Evolutionary conservation across 1,139 yeast genomes (phyloP).

Genomic region (Yamadazyma buinensis): DNA sequence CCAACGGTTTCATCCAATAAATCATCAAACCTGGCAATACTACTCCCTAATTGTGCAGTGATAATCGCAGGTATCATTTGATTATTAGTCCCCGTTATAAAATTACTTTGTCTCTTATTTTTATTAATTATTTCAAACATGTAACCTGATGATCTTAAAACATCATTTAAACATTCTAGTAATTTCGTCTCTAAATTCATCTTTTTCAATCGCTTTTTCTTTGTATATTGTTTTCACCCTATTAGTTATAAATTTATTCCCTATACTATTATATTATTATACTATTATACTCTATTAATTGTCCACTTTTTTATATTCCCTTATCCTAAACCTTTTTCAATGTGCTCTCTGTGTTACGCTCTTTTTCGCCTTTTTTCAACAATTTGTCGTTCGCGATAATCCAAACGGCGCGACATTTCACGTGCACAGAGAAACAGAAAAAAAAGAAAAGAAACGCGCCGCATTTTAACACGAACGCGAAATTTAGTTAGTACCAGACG

Average conservation of each 20-base stretch:
- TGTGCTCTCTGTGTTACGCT: too few relatives aligned
- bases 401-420: too few relatives aligned
- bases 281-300: too few relatives aligned
- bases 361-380: too few relatives aligned
- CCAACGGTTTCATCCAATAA: conserved; percentile 41
- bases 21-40: conserved; percentile 39
- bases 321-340: too few relatives aligned
- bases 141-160: conserved; percentile 42
- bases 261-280: too few relatives aligned
- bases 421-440: too few relatives aligned
- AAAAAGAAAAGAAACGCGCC: not conserved
- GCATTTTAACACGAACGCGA: not conserved
- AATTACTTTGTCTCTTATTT: conserved; percentile 40
- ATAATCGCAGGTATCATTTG: conserved; percentile 40
- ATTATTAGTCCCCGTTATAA: conserved; percentile 42
- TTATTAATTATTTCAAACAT: conserved; percentile 43
- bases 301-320: too few relatives aligned
- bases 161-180: conserved; percentile 38
- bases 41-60: conserved; percentile 35
- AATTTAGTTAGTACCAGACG: not conserved
- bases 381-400: too few relatives aligned
- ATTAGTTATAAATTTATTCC: too few relatives aligned
- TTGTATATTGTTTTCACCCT: too few relatives aligned
- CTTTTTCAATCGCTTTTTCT: too few relatives aligned
- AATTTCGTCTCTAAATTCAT: conserved; percentile 44